Evolutionary conservation across 2,329 filamentous ascomycete genomes (phyloP), one percentile per base, ranked within the genome.

Genomic region (Achaetomium macrosporum): DNA sequence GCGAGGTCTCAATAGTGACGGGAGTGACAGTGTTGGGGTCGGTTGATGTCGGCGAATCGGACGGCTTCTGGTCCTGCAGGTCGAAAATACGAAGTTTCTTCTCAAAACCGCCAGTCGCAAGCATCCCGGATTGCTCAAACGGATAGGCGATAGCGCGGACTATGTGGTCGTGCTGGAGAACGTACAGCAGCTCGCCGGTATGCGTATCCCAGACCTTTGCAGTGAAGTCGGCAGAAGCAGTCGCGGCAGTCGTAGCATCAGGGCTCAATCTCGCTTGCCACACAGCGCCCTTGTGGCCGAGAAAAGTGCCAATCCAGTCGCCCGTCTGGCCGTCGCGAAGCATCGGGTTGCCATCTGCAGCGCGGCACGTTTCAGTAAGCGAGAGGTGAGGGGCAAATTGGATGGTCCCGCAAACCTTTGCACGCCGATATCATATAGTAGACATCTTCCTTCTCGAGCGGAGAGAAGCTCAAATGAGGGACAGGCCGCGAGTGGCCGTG

Each of bases 121-220:
- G 77, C 51, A 95, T 84, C n/a, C 88, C 87, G 19, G 84, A 84
- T 50, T 84, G 81, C 62, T 92, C 87, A 41, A 87, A 83, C 2
- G 89, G 87, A 64, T 96, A 97, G 11, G 93, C 90, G 57, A 97
- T 83, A 37, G 92, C 88, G 58, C 93, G 89, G 56, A 97, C 93
- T 59, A 99, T 96, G 70, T 99, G 93, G 59, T 90, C 83, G 69
- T 99, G 93, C 66, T 92, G 84, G 35, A 99, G 80, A 3, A 89
- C 91, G 65, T 87, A 87, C 40, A 95, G 78, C 45, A 88, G 83
- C 73, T 96, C 91, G 63, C 95, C 95, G 1, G 88, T 93, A 65
- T 95, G 88, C 0, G 93, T 96, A 65, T 99, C 90, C 93, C 95
- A 99, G 48, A 99, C 86, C 70, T 95, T 96, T 45, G 90, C 90